Conservation (phyloP, 2,329 filamentous ascomycete species). For the Huntiella decipiens region DNA sequence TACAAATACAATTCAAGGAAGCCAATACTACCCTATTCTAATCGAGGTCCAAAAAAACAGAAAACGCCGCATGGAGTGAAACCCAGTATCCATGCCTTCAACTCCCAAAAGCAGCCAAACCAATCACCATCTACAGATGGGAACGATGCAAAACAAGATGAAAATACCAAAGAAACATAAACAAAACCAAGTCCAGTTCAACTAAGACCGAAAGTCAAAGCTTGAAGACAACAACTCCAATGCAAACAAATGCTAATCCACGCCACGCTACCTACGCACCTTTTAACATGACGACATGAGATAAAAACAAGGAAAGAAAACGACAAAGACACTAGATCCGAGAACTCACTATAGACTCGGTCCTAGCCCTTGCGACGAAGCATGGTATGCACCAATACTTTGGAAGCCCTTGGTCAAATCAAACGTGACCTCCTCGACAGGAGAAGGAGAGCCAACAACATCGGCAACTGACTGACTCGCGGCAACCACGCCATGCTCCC, state of each 20-base stretch:
- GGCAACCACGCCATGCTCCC: slow-evolving; percentile 14
- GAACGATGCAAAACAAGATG: background rate
- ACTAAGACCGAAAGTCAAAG: too few relatives aligned
- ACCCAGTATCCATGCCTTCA: background rate
- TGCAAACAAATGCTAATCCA: too few relatives aligned
- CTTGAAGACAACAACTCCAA: too few relatives aligned
- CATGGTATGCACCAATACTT: slow-evolving; percentile 44
- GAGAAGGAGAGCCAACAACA: slow-evolving; percentile 15
- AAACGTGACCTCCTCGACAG: slow-evolving; percentile 33
- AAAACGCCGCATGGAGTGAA: background rate
- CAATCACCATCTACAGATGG: too few relatives aligned
- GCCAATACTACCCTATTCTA: background rate
- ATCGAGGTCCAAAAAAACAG: background rate
- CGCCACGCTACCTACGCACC: too few relatives aligned
- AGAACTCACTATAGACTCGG: slow-evolving; percentile 12
- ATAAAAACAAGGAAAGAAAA: background rate
- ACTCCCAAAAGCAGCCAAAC: too few relatives aligned
- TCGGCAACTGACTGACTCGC: slow-evolving; percentile 11
- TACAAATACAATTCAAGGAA: background rate
- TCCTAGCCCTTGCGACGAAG: slow-evolving; percentile 27
- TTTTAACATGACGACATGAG: background rate
- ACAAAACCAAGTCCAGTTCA: background rate
- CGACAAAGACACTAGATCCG: background rate
- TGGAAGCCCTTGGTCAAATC: slow-evolving; percentile 46
- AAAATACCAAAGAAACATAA: slow-evolving; percentile 1